phyloP scores from a whole-genome alignment of 2,329 filamentous ascomycete genomes.

The Xylogone sp. region DNA sequence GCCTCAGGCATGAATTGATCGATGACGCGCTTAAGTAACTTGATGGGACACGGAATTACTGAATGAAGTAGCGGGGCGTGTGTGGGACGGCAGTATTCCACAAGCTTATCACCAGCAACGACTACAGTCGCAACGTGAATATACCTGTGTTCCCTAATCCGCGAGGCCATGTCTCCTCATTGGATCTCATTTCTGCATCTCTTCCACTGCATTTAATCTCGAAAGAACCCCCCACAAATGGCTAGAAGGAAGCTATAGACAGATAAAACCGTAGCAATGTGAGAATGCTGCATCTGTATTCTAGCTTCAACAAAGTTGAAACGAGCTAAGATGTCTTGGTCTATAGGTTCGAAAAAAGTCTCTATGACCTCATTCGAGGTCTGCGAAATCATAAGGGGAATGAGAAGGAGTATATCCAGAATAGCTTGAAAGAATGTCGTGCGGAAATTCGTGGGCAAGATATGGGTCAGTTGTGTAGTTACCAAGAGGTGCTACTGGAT shows the following conservation, averaged over 20 bases:
- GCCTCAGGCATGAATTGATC: neutral
- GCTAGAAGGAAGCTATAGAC: neutral
- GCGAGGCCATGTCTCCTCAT: neutral
- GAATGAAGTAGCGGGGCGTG: neutral
- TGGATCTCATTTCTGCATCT: neutral
- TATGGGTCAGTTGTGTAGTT: conserved; percentile 61
- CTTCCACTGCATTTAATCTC: neutral
- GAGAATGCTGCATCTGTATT: neutral
- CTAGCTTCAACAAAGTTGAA: neutral
- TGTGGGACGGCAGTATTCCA: neutral
- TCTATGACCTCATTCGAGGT: conserved; percentile 97
- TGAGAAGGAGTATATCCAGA: conserved; percentile 92
- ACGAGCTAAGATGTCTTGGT: conserved; percentile 1
- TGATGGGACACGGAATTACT: neutral
- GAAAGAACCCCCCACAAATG: neutral
- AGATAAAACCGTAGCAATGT: neutral
- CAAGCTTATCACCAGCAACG: neutral
- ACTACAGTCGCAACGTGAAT: neutral
- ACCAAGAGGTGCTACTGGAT: neutral
- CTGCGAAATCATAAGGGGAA: conserved; percentile 92
- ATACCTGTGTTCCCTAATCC: neutral
- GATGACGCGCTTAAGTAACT: neutral
- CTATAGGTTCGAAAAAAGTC: conserved; percentile 93
- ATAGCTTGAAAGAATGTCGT: conserved; percentile 91
- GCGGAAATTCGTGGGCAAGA: conserved; percentile 88